Conservation (phyloP, 192 early-diverging fungal species). For the Coemansia sp. region DNA sequence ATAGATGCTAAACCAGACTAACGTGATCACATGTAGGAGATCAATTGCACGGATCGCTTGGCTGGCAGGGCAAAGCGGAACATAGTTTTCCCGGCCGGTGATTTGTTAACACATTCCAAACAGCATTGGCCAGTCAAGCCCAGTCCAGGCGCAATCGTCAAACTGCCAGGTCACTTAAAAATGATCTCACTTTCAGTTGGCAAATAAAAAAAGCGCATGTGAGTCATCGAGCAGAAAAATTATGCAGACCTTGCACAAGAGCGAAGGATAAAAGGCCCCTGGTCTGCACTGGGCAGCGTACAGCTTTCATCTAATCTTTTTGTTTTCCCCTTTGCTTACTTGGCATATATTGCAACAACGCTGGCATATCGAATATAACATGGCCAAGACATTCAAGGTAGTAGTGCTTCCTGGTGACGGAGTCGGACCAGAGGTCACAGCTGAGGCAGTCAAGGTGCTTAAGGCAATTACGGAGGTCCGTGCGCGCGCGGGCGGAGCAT, state of each 20-base stretch:
- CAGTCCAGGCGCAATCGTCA: too few species aligned
- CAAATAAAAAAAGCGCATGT: not conserved
- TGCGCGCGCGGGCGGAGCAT: conserved; percentile 57
- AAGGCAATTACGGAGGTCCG: conserved; percentile 71
- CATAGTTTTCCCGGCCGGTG: conserved; percentile 6
- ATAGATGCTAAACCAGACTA: too few species aligned
- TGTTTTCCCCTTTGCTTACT: conserved; percentile 6
- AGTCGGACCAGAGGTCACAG: conserved; percentile 92
- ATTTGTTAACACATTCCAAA: not conserved
- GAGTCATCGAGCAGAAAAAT: not conserved
- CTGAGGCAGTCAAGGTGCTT: conserved; percentile 88
- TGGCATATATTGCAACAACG: not conserved
- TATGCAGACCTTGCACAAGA: not conserved
- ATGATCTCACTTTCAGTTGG: not conserved
- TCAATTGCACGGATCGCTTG: conserved; percentile 12
- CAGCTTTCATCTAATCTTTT: conserved; percentile 24
- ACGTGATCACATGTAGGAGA: conserved; percentile 6
- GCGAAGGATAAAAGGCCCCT: not conserved
- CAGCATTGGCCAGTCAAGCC: too few species aligned
- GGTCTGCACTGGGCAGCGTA: not conserved
- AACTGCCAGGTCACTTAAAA: not conserved
- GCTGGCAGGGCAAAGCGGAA: not conserved
- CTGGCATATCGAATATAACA: conserved; percentile 4
- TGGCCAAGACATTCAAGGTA: conserved; percentile 58
- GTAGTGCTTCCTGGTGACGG: conserved; percentile 92